Evolutionary conservation across 345 rosid species (phyloP), one percentile per base, ranked within the genome.

Genomic region (Eucalyptus caleyi): DNA sequence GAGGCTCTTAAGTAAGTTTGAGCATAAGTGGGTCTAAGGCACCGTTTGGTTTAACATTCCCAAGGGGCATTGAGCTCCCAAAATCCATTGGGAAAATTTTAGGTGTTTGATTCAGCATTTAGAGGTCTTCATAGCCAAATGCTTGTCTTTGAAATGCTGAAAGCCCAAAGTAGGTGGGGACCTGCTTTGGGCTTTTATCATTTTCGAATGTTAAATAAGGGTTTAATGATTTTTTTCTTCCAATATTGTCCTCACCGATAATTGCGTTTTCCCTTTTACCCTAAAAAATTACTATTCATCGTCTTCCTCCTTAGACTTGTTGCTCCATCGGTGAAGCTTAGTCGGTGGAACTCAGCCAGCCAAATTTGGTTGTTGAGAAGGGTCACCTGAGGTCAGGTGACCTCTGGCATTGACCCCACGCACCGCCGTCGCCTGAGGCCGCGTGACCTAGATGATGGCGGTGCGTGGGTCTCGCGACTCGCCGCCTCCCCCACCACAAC

Each of bases 361-460:
- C 6, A 50, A 0, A 50, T 50, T 14, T 50, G 51, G 16, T 14
- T 14, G 6, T 0, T 15, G 1, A 50, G 51, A 50, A 50, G 16
- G 6, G 51, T 14, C 1, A 1, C 16, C 16, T 5, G 3, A 50
- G 51, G 51, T 50, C 6, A 14, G 3, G 16, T 0, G 16, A 50
- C 51, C 51, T 50, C 3, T 0, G 16, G 51, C 51, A 50, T 50
- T 0, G 6, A 50, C 51, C 51, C 16, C 3, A 50, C 0, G 51
- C 51, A 50, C 3, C 0, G 1, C 1, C 3, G 3, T 50, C 51
- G 51, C 51, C 0, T 50, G 1, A 47, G 49, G 11, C 49, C 4
- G 1, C 13, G 4, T 0, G 13, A 47, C 49, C 13, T 0, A 47
- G 2, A 47, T 0, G 12, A 47, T 1, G 49, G 4, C 13, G 49